Percentiles rank a stretch among this genome's conserved stretches.
phyloP scores from a whole-genome alignment of 2,329 filamentous ascomycete genomes.

The Zarea fungicola region DNA sequence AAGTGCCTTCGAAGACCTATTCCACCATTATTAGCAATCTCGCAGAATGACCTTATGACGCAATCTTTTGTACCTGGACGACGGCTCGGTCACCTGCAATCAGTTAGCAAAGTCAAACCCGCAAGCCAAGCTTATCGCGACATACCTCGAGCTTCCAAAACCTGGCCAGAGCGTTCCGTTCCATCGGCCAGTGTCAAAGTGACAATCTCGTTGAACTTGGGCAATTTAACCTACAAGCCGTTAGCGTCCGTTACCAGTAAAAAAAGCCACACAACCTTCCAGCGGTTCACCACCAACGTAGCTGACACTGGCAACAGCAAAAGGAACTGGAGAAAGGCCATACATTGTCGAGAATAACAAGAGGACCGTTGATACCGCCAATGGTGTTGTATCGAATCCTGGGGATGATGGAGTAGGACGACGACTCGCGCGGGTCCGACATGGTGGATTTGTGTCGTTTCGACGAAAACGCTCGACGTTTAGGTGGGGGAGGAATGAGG shows the following conservation, averaged over 20 bases:
- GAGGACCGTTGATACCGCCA: constrained; percentile 92
- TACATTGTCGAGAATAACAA: constrained; percentile 97
- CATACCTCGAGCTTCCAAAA: constrained; percentile 92
- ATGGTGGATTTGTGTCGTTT: constrained; percentile 32
- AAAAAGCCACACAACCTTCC: constrained; percentile 1
- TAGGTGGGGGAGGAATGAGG: constrained; percentile 12
- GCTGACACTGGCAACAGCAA: background rate
- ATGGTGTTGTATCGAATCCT: constrained; percentile 94
- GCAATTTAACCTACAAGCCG: constrained; percentile 79
- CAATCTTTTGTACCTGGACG: constrained; percentile 66
- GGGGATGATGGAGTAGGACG: constrained; percentile 55
- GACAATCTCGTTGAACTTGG: constrained; percentile 96
- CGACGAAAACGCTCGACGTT: constrained; percentile 13
- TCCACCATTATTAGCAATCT: constrained; percentile 18
- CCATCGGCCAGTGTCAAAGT: constrained; percentile 94
- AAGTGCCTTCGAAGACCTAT: constrained; percentile 94
- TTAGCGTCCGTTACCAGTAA: constrained; percentile 4
- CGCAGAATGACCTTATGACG: constrained; percentile 10
- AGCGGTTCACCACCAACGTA: background rate
- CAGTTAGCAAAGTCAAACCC: constrained; percentile 18
- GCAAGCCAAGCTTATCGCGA: constrained; percentile 17
- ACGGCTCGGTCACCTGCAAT: constrained; percentile 78
- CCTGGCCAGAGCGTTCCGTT: constrained; percentile 86
- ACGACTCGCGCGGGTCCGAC: constrained; percentile 54
- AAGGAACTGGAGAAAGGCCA: constrained; percentile 10